A percentile compares a stretch with the other conserved stretches of the same genome.
phyloP scores from a whole-genome alignment of 805 yeast genomes.

The Schwanniomyces yamadae region DNA sequence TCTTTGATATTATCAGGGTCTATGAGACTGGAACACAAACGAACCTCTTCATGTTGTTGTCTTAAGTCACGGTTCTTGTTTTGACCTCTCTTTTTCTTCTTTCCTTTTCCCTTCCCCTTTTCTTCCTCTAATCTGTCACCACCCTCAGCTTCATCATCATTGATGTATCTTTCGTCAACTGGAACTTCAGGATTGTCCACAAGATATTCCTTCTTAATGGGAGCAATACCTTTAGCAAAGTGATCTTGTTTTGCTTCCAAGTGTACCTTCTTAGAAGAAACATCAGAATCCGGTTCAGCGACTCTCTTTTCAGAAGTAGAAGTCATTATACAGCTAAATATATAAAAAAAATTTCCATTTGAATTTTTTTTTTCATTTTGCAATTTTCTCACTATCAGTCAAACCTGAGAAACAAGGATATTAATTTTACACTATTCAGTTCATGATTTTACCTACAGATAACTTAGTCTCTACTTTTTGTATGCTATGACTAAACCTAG shows the following conservation, averaged over 20 bases:
- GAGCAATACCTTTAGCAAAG: constrained; percentile 64
- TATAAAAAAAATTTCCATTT: not conserved
- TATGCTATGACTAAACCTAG: no score
- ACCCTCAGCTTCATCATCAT: constrained; percentile 46
- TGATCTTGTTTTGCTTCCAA: constrained; percentile 17
- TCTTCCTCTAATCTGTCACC: constrained; percentile 36
- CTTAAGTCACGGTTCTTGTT: constrained; percentile 77
- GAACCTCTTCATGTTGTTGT: constrained; percentile 62
- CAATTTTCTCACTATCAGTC: no score
- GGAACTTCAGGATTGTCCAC: constrained; percentile 47
- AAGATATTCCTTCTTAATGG: constrained; percentile 69
- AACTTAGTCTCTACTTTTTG: no score
- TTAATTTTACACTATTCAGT: no score
- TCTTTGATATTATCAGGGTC: constrained; percentile 49
- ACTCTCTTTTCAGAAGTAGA: constrained; percentile 15
- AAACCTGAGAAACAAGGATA: no score
- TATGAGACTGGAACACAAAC: constrained; percentile 62
- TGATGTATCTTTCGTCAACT: constrained; percentile 26
- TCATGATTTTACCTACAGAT: no score
- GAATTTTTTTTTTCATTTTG: constrained; percentile 2
- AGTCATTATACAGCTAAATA: constrained; percentile 7
- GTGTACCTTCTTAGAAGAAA: constrained; percentile 22
- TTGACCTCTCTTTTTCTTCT: constrained; percentile 67
- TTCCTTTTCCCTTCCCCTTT: constrained; percentile 33
- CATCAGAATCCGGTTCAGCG: constrained; percentile 7